Base-by-base conservation (phyloP, 225 moss, liverwort and hornwort genomes). In the Physcomitrium patens region DNA sequence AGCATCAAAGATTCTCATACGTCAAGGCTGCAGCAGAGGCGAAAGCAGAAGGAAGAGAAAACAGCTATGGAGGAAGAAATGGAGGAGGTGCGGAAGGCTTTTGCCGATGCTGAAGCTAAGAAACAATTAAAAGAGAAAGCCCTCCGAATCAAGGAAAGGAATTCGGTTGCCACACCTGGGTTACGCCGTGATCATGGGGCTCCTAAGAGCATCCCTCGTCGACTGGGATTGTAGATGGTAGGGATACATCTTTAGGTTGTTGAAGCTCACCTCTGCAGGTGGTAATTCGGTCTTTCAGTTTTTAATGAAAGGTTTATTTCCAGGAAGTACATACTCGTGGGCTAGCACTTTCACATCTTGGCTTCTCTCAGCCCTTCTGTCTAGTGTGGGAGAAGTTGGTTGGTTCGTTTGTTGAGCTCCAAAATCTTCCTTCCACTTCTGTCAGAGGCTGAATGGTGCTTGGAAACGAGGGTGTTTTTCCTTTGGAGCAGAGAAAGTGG, bases 31-130 rank as follows among this genome's bases (percentile, higher is more conserved):
- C 86, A 95, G 85, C 95, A 99, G 74, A 82, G 86, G 20, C 89
- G 91, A 18, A 95, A 90, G 63, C 93, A 99, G 79, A 89, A 91
- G 78, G 93, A 99, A 72, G 95, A 99, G 66, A 95, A 95, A 68
- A 87, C 99, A 16, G 93, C 91, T 23, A 99, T 95, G 99, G 99
- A 99, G 86, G 85, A 95, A 77, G 93, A 95, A 77, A 99, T 99
- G 99, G 99, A 95, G 51, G 93, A 83, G 53, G 93, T 99, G 16
- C 87, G 99, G 14, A 92, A 74, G 78, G 79, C 83, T 18, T 90
- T 91, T 84, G 89, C 93, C 18, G 84, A 91, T 55, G 80, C 75
- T 62, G 90, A 85, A 48, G 88, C 83, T 22, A 73, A 76, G 64
- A 79, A 74, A 64, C 85, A 69, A 46, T 71, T 90, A 70, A 99